These are phyloP conservation scores for Phellopilus nigrolimitatus DNA, from an alignment of 1,284 basidiomycete species.

Conservation along the genomic window DNA sequence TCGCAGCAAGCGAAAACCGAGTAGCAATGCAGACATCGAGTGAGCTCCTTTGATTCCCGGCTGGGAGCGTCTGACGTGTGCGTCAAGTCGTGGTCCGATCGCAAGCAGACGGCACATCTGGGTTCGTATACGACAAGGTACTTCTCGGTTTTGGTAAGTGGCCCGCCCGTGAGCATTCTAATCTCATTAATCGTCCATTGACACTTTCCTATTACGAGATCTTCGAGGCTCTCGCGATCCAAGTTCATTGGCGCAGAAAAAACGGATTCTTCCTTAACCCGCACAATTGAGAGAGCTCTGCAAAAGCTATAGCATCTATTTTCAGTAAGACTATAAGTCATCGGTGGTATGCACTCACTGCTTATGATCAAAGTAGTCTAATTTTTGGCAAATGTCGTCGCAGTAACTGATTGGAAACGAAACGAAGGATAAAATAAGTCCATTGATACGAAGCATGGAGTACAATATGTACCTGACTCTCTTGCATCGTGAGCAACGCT, in stretches of 20 bases:
- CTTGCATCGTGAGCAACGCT: constrained; percentile 3
- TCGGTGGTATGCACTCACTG: constrained; percentile 1
- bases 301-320: constrained; percentile 1
- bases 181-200: neutral
- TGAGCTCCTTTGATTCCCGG: neutral
- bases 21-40: neutral
- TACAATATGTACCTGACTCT: constrained; percentile 1
- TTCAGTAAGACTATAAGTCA: neutral
- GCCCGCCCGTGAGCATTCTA: neutral
- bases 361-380: neutral
- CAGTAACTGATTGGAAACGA: too few relatives aligned
- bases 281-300: neutral
- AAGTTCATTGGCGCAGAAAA: neutral
- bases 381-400: constrained; percentile 2
- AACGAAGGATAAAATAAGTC: too few relatives aligned
- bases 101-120: constrained; percentile 4
- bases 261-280: neutral
- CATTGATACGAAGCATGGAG: neutral
- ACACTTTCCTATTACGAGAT: neutral
- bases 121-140: neutral
- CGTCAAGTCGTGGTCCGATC: neutral
- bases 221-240: neutral
- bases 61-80: neutral
- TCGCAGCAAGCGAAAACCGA: neutral
- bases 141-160: neutral